Evolutionary conservation across 108 stramenopile species (phyloP).

Genomic region (Skeletonema marinoi): DNA sequence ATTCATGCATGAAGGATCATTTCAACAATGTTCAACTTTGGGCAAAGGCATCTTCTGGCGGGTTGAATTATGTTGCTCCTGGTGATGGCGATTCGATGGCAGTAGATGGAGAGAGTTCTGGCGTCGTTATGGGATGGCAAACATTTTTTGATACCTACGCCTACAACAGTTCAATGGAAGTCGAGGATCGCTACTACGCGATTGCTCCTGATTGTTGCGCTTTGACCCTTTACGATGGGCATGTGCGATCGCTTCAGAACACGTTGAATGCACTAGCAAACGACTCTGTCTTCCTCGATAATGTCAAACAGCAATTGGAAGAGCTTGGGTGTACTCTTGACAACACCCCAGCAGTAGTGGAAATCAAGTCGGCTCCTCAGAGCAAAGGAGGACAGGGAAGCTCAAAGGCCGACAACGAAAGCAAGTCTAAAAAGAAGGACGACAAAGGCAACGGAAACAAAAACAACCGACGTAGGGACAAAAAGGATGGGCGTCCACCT

Average conservation of each 20-base stretch:
- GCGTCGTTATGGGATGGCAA: slow-evolving; percentile 76
- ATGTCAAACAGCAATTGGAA: slow-evolving; percentile 57
- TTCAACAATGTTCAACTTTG: slow-evolving; percentile 73
- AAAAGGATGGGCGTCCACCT: slow-evolving; percentile 62
- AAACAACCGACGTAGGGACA: slow-evolving; percentile 54
- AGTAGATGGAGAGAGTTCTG: slow-evolving; percentile 44
- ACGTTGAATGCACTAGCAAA: slow-evolving; percentile 62
- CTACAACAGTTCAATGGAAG: slow-evolving; percentile 79
- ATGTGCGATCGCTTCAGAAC: slow-evolving; percentile 71
- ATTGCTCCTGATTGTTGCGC: slow-evolving; percentile 85
- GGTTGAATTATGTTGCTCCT: slow-evolving; percentile 51
- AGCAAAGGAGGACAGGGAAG: slow-evolving; percentile 19
- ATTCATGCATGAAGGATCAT: slow-evolving; percentile 77
- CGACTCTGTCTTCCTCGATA: slow-evolving; percentile 55
- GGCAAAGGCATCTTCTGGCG: slow-evolving; percentile 77
- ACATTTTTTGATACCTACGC: slow-evolving; percentile 81
- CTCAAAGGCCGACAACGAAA: slow-evolving; percentile 5
- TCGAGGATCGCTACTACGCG: slow-evolving; percentile 80
- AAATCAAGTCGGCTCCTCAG: slow-evolving; percentile 9
- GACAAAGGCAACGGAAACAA: slow-evolving; percentile 39
- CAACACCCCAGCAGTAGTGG: slow-evolving; percentile 11
- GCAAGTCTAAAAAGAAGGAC: slow-evolving; percentile 16
- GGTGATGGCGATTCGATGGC: slow-evolving; percentile 25
- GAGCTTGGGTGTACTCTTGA: slow-evolving; percentile 63
- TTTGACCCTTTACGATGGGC: slow-evolving; percentile 82